A percentile compares a stretch with the other conserved stretches of the same genome.
Evolutionary conservation across 1,284 basidiomycete species (phyloP).

Genomic region (Mrakiaceae sp.): DNA sequence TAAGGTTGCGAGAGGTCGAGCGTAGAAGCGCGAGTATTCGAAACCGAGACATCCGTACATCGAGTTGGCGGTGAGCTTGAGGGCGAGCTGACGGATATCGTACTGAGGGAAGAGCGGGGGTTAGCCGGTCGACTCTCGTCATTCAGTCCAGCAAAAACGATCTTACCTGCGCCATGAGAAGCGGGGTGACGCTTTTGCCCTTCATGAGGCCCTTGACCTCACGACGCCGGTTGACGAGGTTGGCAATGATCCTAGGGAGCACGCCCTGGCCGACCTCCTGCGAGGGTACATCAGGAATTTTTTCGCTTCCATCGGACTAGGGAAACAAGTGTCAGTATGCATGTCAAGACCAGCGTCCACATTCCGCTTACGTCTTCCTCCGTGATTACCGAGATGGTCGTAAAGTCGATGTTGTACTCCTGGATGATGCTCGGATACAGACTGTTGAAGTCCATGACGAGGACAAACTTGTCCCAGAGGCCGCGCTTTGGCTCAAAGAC

Average conservation of each 20-base stretch:
- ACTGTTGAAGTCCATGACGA: constrained; percentile 99
- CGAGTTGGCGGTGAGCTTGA: constrained; percentile 97
- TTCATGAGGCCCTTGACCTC: constrained; percentile 96
- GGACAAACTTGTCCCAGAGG: constrained; percentile 90
- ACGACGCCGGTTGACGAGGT: constrained; percentile 75
- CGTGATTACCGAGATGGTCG: constrained; percentile 67
- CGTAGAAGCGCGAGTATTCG: constrained; percentile 93
- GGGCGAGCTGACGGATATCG: constrained; percentile 93
- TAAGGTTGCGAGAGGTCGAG: constrained; percentile 87
- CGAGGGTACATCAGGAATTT: constrained; percentile 78
- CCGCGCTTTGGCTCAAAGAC: constrained; percentile 96
- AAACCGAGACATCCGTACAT: constrained; percentile 99
- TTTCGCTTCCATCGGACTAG: constrained; percentile 61
- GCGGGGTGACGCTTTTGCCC: constrained; percentile 57
- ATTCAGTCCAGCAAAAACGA: background rate
- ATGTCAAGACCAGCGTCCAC: background rate
- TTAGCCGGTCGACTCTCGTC: background rate
- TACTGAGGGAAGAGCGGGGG: constrained; percentile 44
- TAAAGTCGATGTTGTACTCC: constrained; percentile 99
- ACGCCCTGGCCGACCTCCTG: constrained; percentile 70
- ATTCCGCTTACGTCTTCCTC: constrained; percentile 46
- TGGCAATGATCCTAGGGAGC: constrained; percentile 88
- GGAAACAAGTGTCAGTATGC: background rate
- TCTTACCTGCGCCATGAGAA: constrained; percentile 71
- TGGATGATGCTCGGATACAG: constrained; percentile 99